Percentiles rank a stretch among this genome's conserved stretches.
Conservation (phyloP, 495 filamentous ascomycete species). For the Hypoxylon fuscum region DNA sequence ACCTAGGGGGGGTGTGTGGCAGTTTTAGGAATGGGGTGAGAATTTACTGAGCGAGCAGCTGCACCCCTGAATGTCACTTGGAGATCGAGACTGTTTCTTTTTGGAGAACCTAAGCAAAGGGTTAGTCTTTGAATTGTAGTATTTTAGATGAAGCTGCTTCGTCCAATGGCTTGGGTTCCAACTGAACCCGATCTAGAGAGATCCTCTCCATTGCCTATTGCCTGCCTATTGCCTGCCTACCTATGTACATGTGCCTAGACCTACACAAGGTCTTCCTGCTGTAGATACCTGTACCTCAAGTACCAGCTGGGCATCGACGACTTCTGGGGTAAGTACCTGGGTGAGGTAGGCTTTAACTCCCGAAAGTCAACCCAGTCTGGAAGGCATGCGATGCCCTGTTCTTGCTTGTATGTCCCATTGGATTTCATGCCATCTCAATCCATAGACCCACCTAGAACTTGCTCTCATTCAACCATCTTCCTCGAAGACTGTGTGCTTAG, state of each 20-base stretch:
- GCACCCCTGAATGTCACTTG: constrained; percentile 23
- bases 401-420: constrained; percentile 1
- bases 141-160: background rate
- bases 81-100: constrained; percentile 9
- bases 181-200: background rate
- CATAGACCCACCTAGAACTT: constrained; percentile 16
- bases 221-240: too few species aligned
- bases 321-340: background rate
- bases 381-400: background rate
- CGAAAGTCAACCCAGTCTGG: background rate
- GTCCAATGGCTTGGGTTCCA: background rate
- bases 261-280: background rate
- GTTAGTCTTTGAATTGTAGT: constrained; percentile 1
- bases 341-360: background rate
- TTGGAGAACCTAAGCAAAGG: background rate
- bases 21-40: background rate
- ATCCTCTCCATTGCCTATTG: background rate
- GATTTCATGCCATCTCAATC: background rate
- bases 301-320: background rate
- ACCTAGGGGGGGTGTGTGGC: background rate
- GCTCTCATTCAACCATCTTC: constrained; percentile 14
- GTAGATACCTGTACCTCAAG: background rate
- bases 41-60: background rate
- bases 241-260: too few species aligned
- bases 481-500: constrained; percentile 3